These are phyloP conservation scores for Phyllosticta paracitricarpa DNA, from an alignment of 2,329 filamentous ascomycete species.

Conservation along the genomic window DNA sequence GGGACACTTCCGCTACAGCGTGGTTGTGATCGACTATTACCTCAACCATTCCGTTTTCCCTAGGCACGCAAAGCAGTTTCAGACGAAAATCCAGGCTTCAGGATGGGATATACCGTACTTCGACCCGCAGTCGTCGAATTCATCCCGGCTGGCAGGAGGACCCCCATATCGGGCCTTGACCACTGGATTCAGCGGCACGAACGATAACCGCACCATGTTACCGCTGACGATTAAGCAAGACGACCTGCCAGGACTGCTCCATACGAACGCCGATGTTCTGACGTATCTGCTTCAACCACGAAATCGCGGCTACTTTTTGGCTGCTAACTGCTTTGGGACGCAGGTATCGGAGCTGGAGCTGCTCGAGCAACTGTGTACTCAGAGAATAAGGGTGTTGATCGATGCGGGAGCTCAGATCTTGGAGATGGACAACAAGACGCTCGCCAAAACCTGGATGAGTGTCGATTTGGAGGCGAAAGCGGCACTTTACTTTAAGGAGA, in stretches of 20 bases:
- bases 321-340: slow-evolving; percentile 18
- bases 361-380: slow-evolving; percentile 28
- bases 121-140: background rate
- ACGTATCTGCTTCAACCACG: slow-evolving; percentile 45
- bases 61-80: slow-evolving; percentile 53
- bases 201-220: slow-evolving; percentile 51
- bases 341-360: slow-evolving; percentile 39
- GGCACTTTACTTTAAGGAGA: slow-evolving; percentile 46
- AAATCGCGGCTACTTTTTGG: slow-evolving; percentile 40
- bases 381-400: slow-evolving; percentile 45
- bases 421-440: slow-evolving; percentile 46
- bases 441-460: slow-evolving; percentile 44
- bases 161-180: slow-evolving; percentile 30
- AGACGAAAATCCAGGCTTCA: slow-evolving; percentile 51
- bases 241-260: slow-evolving; percentile 45
- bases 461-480: slow-evolving; percentile 36
- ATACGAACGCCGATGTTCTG: slow-evolving; percentile 56
- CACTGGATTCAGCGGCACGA: slow-evolving; percentile 64
- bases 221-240: slow-evolving; percentile 53
- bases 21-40: slow-evolving; percentile 53
- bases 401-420: slow-evolving; percentile 56
- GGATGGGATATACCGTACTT: slow-evolving; percentile 57
- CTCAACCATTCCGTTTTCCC: slow-evolving; percentile 58
- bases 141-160: background rate
- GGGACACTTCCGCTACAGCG: slow-evolving; percentile 39